These are phyloP conservation scores for Rhinocladiella mackenziei DNA, from an alignment of 2,329 filamentous ascomycete genomes.

Conservation along the genomic window DNA sequence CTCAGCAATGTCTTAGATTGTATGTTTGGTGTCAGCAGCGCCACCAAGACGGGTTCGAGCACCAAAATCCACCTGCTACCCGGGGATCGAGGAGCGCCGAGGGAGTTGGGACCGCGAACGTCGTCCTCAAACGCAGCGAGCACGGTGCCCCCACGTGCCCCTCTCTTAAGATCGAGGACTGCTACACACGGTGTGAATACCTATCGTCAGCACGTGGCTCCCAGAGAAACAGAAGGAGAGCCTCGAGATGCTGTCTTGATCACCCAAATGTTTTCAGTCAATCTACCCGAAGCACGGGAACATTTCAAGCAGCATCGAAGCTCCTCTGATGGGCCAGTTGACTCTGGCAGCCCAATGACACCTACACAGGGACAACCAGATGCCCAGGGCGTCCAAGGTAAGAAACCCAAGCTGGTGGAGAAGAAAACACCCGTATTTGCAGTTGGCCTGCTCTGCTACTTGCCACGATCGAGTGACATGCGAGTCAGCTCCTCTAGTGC, in stretches of 20 bases:
- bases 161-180: constrained; percentile 18
- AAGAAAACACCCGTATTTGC: constrained; percentile 58
- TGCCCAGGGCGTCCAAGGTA: constrained; percentile 26
- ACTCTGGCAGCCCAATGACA: constrained; percentile 4
- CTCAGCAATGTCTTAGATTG: constrained; percentile 54
- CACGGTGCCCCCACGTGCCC: constrained; percentile 20
- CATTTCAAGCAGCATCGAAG: constrained; percentile 20
- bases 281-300: constrained; percentile 46
- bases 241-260: constrained; percentile 52
- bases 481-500: constrained; percentile 16
- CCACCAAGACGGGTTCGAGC: constrained; percentile 56
- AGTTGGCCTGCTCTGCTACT: constrained; percentile 54
- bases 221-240: constrained; percentile 37
- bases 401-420: constrained; percentile 47
- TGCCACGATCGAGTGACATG: constrained; percentile 41
- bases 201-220: constrained; percentile 18
- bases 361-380: constrained; percentile 5
- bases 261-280: constrained; percentile 58
- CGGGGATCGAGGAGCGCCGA: constrained; percentile 14
- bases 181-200: constrained; percentile 18
- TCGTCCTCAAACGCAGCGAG: constrained; percentile 19
- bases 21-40: constrained; percentile 58
- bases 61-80: constrained; percentile 58
- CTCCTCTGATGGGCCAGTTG: constrained; percentile 13
- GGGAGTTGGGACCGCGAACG: constrained; percentile 11